Conservation (phyloP, 495 filamentous ascomycete genomes). For the Thermothielavioides terrestris region DNA sequence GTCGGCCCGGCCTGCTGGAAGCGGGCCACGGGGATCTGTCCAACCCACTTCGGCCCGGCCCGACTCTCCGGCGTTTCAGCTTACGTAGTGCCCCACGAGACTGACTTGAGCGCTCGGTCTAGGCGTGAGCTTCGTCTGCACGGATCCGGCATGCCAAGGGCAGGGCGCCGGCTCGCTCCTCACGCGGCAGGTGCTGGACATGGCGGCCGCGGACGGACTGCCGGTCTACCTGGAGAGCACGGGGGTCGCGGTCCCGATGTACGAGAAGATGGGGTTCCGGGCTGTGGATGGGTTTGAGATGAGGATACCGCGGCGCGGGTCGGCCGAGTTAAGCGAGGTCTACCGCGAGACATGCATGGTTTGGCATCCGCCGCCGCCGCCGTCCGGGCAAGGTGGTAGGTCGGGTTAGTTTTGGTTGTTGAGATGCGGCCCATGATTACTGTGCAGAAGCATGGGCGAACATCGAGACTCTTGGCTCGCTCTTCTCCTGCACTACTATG, state of each 20-base stretch:
- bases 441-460: neutral
- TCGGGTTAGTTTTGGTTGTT: neutral
- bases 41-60: neutral
- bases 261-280: slow-evolving; percentile 34
- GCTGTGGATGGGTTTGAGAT: slow-evolving; percentile 24
- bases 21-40: neutral
- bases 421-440: no score
- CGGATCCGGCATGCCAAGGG: slow-evolving; percentile 33
- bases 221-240: slow-evolving; percentile 39
- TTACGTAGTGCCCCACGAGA: neutral
- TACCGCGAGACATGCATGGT: slow-evolving; percentile 29
- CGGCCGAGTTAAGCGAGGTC: neutral
- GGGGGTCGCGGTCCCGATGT: slow-evolving; percentile 32
- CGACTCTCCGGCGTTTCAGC: neutral
- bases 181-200: slow-evolving; percentile 26
- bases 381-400: neutral
- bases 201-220: slow-evolving; percentile 28
- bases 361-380: slow-evolving; percentile 10
- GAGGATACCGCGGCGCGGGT: slow-evolving; percentile 12
- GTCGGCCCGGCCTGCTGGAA: neutral
- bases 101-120: neutral
- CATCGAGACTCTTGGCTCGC: no score
- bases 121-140: slow-evolving; percentile 36
- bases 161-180: slow-evolving; percentile 33
- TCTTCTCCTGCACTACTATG: no score